These are phyloP conservation scores for Hortaea sp. DNA, from an alignment of 2,329 filamentous ascomycete genomes.

Conservation along the genomic window DNA sequence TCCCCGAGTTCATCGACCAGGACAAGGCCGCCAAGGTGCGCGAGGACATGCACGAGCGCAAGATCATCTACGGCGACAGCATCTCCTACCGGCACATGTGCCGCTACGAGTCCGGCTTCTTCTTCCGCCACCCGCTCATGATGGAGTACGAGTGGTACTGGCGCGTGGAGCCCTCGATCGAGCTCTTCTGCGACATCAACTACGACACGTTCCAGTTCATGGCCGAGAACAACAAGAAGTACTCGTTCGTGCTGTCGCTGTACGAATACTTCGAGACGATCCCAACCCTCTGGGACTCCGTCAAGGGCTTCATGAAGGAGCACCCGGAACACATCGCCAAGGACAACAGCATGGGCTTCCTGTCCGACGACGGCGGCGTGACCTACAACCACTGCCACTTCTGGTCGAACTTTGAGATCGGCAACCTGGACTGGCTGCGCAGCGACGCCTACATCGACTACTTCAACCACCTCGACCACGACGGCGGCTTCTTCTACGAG, in stretches of 20 bases:
- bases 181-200: conserved; percentile 90
- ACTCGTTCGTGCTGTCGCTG: conserved; percentile 89
- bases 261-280: conserved; percentile 98
- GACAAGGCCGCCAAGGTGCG: conserved; percentile 83
- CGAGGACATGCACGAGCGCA: conserved; percentile 84
- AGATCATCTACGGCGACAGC: conserved; percentile 98
- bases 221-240: conserved; percentile 94
- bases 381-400: conserved; percentile 98
- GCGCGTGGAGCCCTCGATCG: conserved; percentile 94
- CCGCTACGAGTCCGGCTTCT: conserved; percentile 97
- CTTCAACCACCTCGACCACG: conserved; percentile 77
- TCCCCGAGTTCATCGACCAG: conserved; percentile 90
- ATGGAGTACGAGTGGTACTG: conserved; percentile 98
- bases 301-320: conserved; percentile 85
- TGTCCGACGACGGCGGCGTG: conserved; percentile 84
- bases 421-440: conserved; percentile 85
- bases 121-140: conserved; percentile 92
- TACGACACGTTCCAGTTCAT: conserved; percentile 97
- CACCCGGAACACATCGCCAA: conserved; percentile 79
- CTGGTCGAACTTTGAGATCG: conserved; percentile 99
- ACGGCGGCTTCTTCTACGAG: conserved; percentile 98
- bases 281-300: conserved; percentile 87
- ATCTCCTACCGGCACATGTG: conserved; percentile 99
- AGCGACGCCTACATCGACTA: conserved; percentile 82
- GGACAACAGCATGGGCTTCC: conserved; percentile 79